phyloP scores from a whole-genome alignment of 139 green algal species.

The Nannochloris sp. region DNA sequence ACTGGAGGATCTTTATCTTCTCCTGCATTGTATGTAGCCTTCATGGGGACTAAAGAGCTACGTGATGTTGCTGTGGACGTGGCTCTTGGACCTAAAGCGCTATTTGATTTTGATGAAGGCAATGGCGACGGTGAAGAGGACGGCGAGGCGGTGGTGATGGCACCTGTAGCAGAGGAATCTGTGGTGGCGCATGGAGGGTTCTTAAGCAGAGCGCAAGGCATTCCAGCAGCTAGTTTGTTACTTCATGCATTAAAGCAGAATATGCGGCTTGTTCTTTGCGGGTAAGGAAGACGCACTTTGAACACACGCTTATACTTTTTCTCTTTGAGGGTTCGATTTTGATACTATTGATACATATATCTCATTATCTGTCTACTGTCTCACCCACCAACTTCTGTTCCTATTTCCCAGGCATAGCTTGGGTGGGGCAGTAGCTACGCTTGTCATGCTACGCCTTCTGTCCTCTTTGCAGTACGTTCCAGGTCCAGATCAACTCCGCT shows the following conservation, averaged over 20 bases:
- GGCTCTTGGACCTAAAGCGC: background rate
- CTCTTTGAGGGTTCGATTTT: too few relatives aligned
- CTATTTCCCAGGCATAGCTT: conserved; percentile 4
- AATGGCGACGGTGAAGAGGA: background rate
- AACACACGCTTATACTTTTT: too few relatives aligned
- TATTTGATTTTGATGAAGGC: background rate
- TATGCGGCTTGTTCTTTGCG: background rate
- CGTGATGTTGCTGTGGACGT: background rate
- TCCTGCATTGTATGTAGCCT: background rate
- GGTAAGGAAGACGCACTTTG: background rate
- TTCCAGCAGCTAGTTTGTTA: background rate
- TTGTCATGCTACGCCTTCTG: background rate
- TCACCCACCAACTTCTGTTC: too few relatives aligned
- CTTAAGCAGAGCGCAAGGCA: background rate
- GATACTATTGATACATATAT: too few relatives aligned
- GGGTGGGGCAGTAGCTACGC: background rate
- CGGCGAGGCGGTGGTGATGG: too few relatives aligned
- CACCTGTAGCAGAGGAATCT: too few relatives aligned
- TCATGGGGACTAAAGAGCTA: background rate
- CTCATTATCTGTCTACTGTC: too few relatives aligned
- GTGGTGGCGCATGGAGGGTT: conserved; percentile 1
- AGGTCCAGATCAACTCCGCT: background rate
- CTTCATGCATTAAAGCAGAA: background rate
- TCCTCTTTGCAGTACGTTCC: background rate
- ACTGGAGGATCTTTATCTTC: background rate